Percentiles rank a stretch among this genome's conserved stretches.
These are phyloP conservation scores for Ustilago esculenta DNA, from an alignment of 1,284 basidiomycete species.

Conservation along the genomic window DNA sequence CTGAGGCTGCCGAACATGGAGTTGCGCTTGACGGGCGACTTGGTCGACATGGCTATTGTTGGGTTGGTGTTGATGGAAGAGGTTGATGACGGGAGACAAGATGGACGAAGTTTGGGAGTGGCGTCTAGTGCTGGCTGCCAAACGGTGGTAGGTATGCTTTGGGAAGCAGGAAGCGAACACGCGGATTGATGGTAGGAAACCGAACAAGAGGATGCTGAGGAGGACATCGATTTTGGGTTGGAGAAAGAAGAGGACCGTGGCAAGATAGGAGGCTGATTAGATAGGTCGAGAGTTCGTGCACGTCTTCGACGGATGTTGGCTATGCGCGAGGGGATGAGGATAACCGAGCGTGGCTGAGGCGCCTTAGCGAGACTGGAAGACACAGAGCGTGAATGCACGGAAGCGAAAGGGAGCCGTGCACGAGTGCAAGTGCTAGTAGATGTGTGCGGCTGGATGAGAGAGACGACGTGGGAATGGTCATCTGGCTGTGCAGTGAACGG, in stretches of 20 bases:
- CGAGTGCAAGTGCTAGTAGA: neutral
- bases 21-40: conserved; percentile 13
- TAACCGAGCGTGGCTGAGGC: neutral
- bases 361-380: neutral
- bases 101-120: conserved; percentile 11
- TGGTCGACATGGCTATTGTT: conserved; percentile 10
- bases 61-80: neutral
- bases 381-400: neutral
- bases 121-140: neutral
- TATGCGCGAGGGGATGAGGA: neutral
- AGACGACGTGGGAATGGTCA: neutral
- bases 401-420: neutral
- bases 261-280: conserved; percentile 3
- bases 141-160: neutral
- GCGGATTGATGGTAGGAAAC: neutral
- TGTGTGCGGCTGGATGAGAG: neutral
- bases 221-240: neutral
- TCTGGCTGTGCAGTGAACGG: no score
- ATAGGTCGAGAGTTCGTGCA: conserved; percentile 18
- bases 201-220: neutral
- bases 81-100: conserved; percentile 2
- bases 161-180: conserved; percentile 3
- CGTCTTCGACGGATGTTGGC: conserved; percentile 10
- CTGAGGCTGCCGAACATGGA: conserved; percentile 25
- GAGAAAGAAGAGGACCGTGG: conserved; percentile 18